A percentile compares a stretch with the other conserved stretches of the same genome.
These are phyloP conservation scores for Carex parvula DNA, from an alignment of 176 grass and related monocot species.

Conservation along the genomic window DNA sequence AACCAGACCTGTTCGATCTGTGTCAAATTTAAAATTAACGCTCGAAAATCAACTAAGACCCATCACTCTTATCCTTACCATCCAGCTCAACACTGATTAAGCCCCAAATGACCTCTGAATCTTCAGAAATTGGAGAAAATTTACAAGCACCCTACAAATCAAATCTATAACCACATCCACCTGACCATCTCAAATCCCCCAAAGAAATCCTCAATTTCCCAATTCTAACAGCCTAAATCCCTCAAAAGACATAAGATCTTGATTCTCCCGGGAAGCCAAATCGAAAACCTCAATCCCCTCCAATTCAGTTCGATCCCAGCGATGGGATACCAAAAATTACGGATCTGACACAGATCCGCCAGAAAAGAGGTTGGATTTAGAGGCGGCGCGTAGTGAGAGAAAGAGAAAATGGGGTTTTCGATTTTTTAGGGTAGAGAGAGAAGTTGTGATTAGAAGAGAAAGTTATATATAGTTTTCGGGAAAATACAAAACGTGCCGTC, in stretches of 20 bases:
- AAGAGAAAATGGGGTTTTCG: conserved; percentile 32
- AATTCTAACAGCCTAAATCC: background rate
- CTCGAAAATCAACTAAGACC: conserved; percentile 13
- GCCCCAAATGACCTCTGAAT: conserved; percentile 14
- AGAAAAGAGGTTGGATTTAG: background rate
- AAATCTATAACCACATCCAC: background rate
- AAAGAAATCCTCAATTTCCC: background rate
- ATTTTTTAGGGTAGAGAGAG: conserved; percentile 49
- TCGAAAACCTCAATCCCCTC: conserved; percentile 28
- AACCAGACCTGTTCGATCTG: background rate
- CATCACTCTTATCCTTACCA: background rate
- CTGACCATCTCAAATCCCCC: conserved; percentile 1
- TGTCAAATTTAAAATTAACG: background rate
- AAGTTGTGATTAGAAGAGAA: conserved; percentile 34
- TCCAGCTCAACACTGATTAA: conserved; percentile 7
- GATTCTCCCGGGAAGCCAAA: background rate
- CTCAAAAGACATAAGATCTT: background rate
- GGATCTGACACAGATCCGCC: conserved; percentile 36
- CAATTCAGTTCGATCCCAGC: conserved; percentile 31
- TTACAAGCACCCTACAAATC: background rate
- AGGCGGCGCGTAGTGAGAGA: conserved; percentile 15
- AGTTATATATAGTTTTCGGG: conserved; percentile 98
- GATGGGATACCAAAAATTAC: background rate
- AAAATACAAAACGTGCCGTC: conserved; percentile 58
- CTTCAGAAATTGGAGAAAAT: conserved; percentile 2